Conservation (phyloP, 2,329 filamentous ascomycete genomes). For the Orbilia blumenaviensis region DNA sequence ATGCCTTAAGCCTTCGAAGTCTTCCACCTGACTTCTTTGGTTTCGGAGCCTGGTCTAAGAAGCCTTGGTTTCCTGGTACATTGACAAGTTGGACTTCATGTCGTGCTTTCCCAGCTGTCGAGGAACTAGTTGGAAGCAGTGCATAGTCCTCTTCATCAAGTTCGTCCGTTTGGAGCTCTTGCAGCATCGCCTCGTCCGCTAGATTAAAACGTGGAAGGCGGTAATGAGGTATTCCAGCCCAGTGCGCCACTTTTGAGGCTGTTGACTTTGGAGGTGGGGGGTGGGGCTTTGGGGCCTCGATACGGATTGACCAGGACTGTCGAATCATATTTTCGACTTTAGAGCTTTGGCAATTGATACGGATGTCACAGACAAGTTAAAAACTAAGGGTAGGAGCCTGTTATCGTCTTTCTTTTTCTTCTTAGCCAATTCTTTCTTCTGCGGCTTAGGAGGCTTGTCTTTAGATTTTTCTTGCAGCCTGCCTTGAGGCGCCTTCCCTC, state of each 20-base stretch:
- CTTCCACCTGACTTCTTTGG: conserved; percentile 9
- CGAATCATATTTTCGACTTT: conserved; percentile 34
- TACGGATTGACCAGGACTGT: conserved; percentile 48
- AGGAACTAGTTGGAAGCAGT: conserved; percentile 29
- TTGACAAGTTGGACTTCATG: conserved; percentile 35
- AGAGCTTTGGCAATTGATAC: conserved; percentile 1
- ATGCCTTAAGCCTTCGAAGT: conserved; percentile 26
- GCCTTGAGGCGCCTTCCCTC: neutral
- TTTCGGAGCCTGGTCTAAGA: conserved; percentile 29
- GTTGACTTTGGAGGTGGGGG: conserved; percentile 23
- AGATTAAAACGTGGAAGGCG: conserved; percentile 50
- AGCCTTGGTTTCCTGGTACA: conserved; percentile 29
- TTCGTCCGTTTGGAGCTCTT: conserved; percentile 47
- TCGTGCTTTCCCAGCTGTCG: conserved; percentile 25
- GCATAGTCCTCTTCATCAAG: conserved; percentile 43
- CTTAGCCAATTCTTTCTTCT: neutral
- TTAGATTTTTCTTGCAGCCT: neutral
- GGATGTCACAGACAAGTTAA: neutral
- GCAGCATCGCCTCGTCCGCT: conserved; percentile 42
- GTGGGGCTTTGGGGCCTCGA: conserved; percentile 45
- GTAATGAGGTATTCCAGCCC: conserved; percentile 50
- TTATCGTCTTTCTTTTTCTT: neutral
- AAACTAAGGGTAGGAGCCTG: neutral
- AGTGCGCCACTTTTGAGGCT: conserved; percentile 37
- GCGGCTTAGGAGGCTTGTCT: neutral